A percentile compares a stretch with the other conserved stretches of the same genome.
phyloP scores from a whole-genome alignment of 768 basidiomycete genomes.

The Amanita rubescens region DNA sequence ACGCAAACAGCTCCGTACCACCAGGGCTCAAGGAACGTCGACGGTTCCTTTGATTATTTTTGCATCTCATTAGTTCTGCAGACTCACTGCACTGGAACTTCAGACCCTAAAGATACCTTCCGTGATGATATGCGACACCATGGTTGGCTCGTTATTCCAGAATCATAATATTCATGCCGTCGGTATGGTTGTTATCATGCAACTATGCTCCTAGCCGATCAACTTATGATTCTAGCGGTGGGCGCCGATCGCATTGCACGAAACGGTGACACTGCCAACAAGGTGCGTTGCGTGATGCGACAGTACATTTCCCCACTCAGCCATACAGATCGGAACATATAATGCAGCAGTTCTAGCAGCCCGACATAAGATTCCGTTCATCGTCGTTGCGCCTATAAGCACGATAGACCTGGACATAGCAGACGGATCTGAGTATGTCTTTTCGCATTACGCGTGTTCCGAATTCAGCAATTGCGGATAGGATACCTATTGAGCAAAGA shows the following conservation, averaged over 20 bases:
- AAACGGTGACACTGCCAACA: slow-evolving; percentile 98
- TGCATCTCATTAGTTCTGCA: slow-evolving; percentile 20
- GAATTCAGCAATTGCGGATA: slow-evolving; percentile 12
- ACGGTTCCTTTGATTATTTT: neutral
- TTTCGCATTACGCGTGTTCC: slow-evolving; percentile 9
- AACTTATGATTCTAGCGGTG: slow-evolving; percentile 41
- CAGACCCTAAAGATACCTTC: slow-evolving; percentile 78
- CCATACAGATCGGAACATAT: slow-evolving; percentile 77
- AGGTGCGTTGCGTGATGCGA: slow-evolving; percentile 34
- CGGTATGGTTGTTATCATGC: slow-evolving; percentile 33
- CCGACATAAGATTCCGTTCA: slow-evolving; percentile 82
- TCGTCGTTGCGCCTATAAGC: slow-evolving; percentile 89
- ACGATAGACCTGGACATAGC: slow-evolving; percentile 81
- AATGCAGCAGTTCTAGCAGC: slow-evolving; percentile 91
- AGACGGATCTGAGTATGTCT: slow-evolving; percentile 56
- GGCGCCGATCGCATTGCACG: slow-evolving; percentile 84
- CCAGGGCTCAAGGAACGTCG: slow-evolving; percentile 70
- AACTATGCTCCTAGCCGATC: neutral
- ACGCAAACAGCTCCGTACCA: slow-evolving; percentile 95
- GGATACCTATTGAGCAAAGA: slow-evolving; percentile 91
- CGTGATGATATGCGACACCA: slow-evolving; percentile 95
- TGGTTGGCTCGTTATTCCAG: slow-evolving; percentile 94
- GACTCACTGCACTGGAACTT: slow-evolving; percentile 86
- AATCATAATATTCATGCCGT: slow-evolving; percentile 78
- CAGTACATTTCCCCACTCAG: no score